Evolutionary conservation across 2,329 filamentous ascomycete genomes (phyloP).

Genomic region (Ambrosiella xylebori): DNA sequence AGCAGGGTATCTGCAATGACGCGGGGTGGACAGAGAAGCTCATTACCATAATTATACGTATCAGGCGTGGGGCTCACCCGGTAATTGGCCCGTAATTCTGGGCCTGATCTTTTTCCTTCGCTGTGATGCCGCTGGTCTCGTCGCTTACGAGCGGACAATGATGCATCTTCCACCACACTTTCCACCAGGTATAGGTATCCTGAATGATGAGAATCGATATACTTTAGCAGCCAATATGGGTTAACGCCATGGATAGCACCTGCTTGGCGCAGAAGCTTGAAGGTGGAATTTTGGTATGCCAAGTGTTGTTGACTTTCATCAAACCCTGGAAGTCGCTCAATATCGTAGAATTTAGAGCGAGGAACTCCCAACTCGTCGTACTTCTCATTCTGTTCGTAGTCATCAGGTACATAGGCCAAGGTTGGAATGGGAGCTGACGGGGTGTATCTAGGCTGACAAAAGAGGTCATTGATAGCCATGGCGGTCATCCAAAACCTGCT

Average conservation of each 20-base stretch:
- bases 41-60: not conserved
- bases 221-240: constrained; percentile 1
- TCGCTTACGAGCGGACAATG: not conserved
- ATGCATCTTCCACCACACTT: not conserved
- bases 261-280: too few species aligned
- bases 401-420: not conserved
- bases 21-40: not conserved
- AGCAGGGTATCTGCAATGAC: not conserved
- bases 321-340: not conserved
- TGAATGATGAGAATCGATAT: not conserved
- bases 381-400: not conserved
- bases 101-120: too few species aligned
- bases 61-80: too few species aligned
- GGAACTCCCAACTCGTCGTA: not conserved
- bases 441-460: not conserved
- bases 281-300: too few species aligned
- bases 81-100: too few species aligned
- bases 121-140: not conserved
- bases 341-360: not conserved
- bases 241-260: not conserved
- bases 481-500: not conserved
- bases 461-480: not conserved
- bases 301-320: not conserved
- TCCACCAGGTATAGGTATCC: not conserved
- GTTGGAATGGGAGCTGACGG: not conserved